Evolutionary conservation across 2,329 filamentous ascomycete genomes (phyloP), one percentile per base, ranked within the genome.

Genomic region (Lachnellula willkommii): DNA sequence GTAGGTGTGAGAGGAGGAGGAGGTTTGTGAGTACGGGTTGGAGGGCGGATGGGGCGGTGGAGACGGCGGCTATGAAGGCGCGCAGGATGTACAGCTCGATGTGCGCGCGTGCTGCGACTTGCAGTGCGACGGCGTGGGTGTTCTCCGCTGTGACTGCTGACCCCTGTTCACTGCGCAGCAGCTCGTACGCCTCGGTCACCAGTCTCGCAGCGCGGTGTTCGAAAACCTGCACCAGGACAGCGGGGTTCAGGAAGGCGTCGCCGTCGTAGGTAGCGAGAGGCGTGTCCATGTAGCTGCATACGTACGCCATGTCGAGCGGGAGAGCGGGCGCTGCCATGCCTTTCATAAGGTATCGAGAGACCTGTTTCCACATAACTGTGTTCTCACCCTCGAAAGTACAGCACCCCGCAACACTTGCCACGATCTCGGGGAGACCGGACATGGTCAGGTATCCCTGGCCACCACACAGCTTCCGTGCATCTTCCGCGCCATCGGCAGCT

Each of bases 301-400:
- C 35, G 49, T 61, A 59, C 1, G 28, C 47, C 45, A 62, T 56
- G 46, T 50, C 60, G 2, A 4, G 20, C 3, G 60, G 60, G 17
- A 60, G 28, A 2, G 22, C 8, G 12, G n/a, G n/a, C 3, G 47
- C 51, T 36, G 50, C 49, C 8, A 63, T 45, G 15, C 55, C 52
- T 40, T 61, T 63, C 47, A 60, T 47, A 32, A 63, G 15, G 37
- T 60, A 63, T 2, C 66, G 63, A 4, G 67, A 65, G 22, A 73
- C 63, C 62, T 75, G 71, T 55, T 73, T 72, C 56, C 69, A 69
- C 51, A 75, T 69, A 7, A 73, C 72, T 54, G 71, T 73, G 51
- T 73, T 75, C 54, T 76, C 74, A 4, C 73, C 73, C 48, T 73
- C 71, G 45, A 71, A 70, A 0, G 71, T 73, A 4, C 63, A 60